Evolutionary conservation across 805 yeast genomes (phyloP), one percentile per base, ranked within the genome.

Genomic region (Pichia membranifaciens): DNA sequence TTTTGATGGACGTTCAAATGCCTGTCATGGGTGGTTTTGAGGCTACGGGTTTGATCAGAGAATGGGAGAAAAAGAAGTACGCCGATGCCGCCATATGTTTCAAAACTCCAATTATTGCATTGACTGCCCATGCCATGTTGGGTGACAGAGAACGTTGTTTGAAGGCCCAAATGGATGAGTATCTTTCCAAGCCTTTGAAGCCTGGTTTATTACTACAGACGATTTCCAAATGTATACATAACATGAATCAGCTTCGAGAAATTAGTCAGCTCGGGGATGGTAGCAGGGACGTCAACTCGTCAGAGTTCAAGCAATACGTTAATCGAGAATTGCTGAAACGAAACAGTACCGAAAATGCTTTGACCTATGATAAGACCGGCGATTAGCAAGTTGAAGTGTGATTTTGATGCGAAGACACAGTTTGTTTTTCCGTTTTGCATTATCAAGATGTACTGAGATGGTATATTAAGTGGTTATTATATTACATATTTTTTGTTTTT

Each of bases 11-110:
- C 68, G 95, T 87, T 39, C 96, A 87, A 64, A 87, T 87, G 96
- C 96, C 96, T 8, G 87, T 86, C 15, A 88, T 87, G 93, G 95
- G 96, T 25, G 96, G 96, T 0, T 87, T 87, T 63, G 96, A 87
- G 60, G 95, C 96, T 2, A 87, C 96, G 1, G 87, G 83, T 41
- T 79, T 81, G 64, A 87, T 87, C 45, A 72, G 96, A 56, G 88
- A 84, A 59, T 87, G 95, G 95, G 96, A 87, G 66, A 79, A 76
- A 69, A 84, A 82, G 65, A 81, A 82, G 52, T 88, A 90, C 38
- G 78, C 79, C 20, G 83, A 80, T 60, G 76, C 82, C 8, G 74
- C 82, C 44, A 75, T 85, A 29, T 41, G 41, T 42, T 80, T 83
- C 51, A 74, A 95, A 49, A 84, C 91, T 1, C 96, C 96, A 18